These are phyloP conservation scores for Tetradesmus lagerheimii DNA, from an alignment of 139 green algal genomes.

Conservation along the genomic window DNA sequence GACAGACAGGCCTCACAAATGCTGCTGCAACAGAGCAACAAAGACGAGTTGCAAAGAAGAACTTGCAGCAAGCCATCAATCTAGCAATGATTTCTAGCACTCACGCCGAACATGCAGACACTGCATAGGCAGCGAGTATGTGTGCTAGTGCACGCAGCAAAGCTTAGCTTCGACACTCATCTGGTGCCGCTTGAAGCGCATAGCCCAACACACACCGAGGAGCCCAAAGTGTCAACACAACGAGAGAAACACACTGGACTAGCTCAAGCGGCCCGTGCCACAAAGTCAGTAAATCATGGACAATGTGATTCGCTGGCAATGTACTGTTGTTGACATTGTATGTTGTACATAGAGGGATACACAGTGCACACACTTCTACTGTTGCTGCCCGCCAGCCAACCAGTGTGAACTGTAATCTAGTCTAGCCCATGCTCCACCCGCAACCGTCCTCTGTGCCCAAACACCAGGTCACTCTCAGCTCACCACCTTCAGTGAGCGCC, in stretches of 20 bases:
- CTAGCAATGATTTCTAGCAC: too few species aligned
- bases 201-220: too few species aligned
- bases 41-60: background rate
- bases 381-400: background rate
- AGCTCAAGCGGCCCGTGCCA: background rate
- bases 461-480: too few species aligned
- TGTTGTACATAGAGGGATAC: background rate
- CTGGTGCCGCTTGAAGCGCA: too few species aligned
- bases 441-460: too few species aligned
- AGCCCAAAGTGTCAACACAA: too few species aligned
- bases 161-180: background rate
- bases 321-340: background rate
- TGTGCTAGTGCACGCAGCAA: background rate
- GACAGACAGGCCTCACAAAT: conserved; percentile 3
- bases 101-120: background rate
- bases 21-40: background rate
- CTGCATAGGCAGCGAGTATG: background rate
- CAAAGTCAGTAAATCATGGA: background rate
- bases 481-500: too few species aligned
- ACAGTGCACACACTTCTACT: background rate
- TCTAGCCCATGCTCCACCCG: background rate
- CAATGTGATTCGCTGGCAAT: background rate
- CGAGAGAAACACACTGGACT: too few species aligned
- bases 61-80: background rate
- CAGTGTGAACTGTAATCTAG: background rate